These are phyloP conservation scores for Luzula sylvatica DNA, from an alignment of 176 grass and related monocot genomes.

Conservation along the genomic window DNA sequence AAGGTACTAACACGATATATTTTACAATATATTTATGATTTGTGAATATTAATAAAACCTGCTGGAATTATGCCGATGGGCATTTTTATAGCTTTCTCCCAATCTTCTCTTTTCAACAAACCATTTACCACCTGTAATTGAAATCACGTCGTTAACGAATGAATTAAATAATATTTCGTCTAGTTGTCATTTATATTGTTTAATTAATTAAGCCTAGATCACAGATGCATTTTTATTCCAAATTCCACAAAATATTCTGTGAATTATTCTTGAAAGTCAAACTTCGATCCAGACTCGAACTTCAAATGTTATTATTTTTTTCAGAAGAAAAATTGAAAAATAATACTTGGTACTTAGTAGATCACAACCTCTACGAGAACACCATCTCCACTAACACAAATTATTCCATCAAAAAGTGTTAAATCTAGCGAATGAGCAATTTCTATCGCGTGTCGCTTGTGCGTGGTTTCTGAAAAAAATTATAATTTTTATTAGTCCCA, in stretches of 20 bases:
- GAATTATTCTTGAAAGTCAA: not conserved
- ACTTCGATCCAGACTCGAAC: not conserved
- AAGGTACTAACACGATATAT: not conserved
- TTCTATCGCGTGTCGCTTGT: constrained; percentile 55
- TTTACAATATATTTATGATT: not conserved
- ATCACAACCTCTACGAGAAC: constrained; percentile 62
- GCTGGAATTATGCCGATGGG: constrained; percentile 75
- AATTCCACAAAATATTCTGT: not conserved
- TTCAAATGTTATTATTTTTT: not conserved
- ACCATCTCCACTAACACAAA: constrained; percentile 76
- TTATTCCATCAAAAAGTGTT: constrained; percentile 47
- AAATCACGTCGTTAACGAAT: not conserved
- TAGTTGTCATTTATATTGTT: too few species aligned
- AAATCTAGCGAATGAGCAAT: constrained; percentile 46
- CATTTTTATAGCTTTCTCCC: constrained; percentile 52
- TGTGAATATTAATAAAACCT: constrained; percentile 13
- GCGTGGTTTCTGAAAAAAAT: constrained; percentile 41
- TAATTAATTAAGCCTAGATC: too few species aligned
- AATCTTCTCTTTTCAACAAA: constrained; percentile 64
- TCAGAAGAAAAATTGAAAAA: not conserved
- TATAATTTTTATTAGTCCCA: too few species aligned
- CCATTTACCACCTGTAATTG: constrained; percentile 53
- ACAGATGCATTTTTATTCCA: not conserved
- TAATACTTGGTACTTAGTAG: not conserved
- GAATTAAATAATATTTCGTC: too few species aligned